Evolutionary conservation across 2,329 filamentous ascomycete species (phyloP).

Genomic region (Fusarium sp.): DNA sequence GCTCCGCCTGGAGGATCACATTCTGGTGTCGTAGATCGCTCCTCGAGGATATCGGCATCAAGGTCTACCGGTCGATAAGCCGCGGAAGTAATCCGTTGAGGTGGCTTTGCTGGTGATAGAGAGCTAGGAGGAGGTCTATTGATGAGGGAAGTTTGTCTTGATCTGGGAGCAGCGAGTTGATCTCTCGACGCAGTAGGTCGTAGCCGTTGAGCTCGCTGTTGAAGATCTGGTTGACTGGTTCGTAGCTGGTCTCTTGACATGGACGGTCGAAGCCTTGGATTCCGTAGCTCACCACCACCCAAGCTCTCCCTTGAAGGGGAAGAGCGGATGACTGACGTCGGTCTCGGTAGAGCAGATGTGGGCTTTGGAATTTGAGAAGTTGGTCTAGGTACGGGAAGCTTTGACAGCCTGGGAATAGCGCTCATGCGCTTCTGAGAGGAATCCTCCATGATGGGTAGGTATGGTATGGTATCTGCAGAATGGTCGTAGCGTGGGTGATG

Average conservation of each 20-base stretch:
- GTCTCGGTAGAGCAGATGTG: conserved; percentile 40
- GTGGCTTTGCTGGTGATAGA: conserved; percentile 32
- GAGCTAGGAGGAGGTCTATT: conserved; percentile 34
- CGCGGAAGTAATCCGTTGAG: conserved; percentile 37
- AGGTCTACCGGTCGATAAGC: conserved; percentile 34
- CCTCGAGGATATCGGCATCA: conserved; percentile 39
- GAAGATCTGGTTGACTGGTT: conserved; percentile 32
- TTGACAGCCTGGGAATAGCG: conserved; percentile 54
- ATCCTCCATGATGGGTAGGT: conserved; percentile 47
- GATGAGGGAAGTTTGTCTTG: conserved; percentile 39
- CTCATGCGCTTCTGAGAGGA: conserved; percentile 53
- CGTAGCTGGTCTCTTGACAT: conserved; percentile 56
- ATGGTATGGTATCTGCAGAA: not conserved
- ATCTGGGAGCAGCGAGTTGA: conserved; percentile 48
- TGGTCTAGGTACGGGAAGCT: conserved; percentile 53
- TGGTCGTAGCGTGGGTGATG: not conserved
- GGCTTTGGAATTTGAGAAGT: conserved; percentile 51
- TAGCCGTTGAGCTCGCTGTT: conserved; percentile 56
- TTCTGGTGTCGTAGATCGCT: conserved; percentile 43
- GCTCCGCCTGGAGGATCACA: conserved; percentile 43
- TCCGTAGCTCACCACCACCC: conserved; percentile 51
- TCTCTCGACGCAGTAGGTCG: conserved; percentile 56
- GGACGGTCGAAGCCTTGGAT: conserved; percentile 56
- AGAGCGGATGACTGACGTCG: conserved; percentile 47
- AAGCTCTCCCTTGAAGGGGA: conserved; percentile 48